phyloP scores from a whole-genome alignment of 2,329 filamentous ascomycete genomes.

The Aspergillus hiratsukae region DNA sequence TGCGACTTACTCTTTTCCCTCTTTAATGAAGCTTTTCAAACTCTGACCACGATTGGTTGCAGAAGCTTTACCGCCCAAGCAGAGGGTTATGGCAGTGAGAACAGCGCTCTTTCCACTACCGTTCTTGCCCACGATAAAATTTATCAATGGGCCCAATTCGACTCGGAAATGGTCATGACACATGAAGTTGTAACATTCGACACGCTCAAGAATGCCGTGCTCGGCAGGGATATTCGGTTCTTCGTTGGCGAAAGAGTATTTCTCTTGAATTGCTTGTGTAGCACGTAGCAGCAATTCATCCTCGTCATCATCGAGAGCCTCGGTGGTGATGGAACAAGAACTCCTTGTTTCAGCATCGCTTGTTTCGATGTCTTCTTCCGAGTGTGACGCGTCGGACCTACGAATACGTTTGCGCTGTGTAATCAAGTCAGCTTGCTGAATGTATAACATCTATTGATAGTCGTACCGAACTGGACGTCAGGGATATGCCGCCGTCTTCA shows the following conservation, averaged over 20 bases:
- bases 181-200: conserved; percentile 93
- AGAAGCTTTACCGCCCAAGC: conserved; percentile 89
- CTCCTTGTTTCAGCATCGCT: conserved; percentile 18
- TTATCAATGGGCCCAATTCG: conserved; percentile 86
- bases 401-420: conserved; percentile 42
- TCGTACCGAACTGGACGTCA: conserved; percentile 29
- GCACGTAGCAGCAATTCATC: conserved; percentile 53
- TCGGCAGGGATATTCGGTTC: conserved; percentile 72
- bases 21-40: conserved; percentile 85
- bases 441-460: not conserved
- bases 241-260: conserved; percentile 43
- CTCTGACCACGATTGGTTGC: conserved; percentile 88
- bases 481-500: conserved; percentile 21
- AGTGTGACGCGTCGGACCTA: conserved; percentile 23
- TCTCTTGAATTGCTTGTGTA: conserved; percentile 58
- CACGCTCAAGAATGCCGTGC: conserved; percentile 80
- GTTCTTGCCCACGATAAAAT: conserved; percentile 97
- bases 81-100: conserved; percentile 85
- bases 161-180: conserved; percentile 80
- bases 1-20: conserved; percentile 66
- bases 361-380: conserved; percentile 10
- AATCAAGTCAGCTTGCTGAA: conserved; percentile 9
- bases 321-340: conserved; percentile 13
- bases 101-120: conserved; percentile 97
- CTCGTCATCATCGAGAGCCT: conserved; percentile 29